Conservation (phyloP, 495 filamentous ascomycete species). For the Penicillium dipodomyicola region DNA sequence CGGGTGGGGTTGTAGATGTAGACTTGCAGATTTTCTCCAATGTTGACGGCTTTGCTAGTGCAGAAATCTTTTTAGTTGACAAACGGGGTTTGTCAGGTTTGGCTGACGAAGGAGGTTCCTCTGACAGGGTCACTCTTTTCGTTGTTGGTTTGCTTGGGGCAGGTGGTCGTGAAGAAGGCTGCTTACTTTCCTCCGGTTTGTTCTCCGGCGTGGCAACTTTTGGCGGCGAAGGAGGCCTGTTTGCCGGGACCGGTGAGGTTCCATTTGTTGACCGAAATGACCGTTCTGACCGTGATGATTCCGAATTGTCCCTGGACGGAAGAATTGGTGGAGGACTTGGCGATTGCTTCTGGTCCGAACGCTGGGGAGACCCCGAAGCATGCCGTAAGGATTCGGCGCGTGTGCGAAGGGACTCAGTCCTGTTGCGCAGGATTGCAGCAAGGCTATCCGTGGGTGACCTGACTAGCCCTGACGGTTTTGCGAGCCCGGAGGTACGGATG, state of each 20-base stretch:
- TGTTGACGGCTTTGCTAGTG: constrained; percentile 9
- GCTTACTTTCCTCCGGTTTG: not conserved
- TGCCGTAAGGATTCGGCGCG: constrained; percentile 25
- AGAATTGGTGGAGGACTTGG: constrained; percentile 15
- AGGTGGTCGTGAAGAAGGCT: not conserved
- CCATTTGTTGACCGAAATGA: constrained; percentile 19
- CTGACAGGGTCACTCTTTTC: constrained; percentile 4
- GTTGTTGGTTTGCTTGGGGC: not conserved
- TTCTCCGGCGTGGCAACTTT: not conserved
- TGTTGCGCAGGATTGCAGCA: constrained; percentile 25
- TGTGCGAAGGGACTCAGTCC: constrained; percentile 26
- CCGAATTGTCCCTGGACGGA: constrained; percentile 28
- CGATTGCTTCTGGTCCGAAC: constrained; percentile 19
- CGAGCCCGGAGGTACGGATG: constrained; percentile 42
- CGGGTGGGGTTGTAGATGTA: not conserved
- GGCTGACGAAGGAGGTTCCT: constrained; percentile 1
- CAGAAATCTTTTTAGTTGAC: constrained; percentile 2
- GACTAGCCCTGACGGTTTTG: constrained; percentile 25
- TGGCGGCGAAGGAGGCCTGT: constrained; percentile 14
- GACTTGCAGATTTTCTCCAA: not conserved
- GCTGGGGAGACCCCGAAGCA: constrained; percentile 15
- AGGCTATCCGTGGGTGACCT: constrained; percentile 35
- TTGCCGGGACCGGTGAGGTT: constrained; percentile 9
- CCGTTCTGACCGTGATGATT: constrained; percentile 24
- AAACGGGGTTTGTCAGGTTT: not conserved